phyloP scores from a whole-genome alignment of 2,329 filamentous ascomycete genomes.

The Neonectria faginata region DNA sequence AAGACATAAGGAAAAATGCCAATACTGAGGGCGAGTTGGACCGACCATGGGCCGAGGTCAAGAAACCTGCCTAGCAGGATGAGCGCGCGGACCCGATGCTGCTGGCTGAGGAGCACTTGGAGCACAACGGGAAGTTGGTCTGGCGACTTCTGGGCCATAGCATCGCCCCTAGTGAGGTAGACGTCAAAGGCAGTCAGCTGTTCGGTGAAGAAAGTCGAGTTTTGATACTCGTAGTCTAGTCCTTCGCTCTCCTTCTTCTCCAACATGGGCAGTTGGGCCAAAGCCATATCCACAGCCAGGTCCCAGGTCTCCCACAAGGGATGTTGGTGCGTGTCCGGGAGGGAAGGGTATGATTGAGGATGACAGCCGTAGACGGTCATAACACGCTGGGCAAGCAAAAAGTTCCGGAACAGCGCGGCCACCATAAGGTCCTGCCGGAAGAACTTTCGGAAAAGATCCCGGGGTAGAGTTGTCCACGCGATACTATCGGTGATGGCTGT shows the following conservation, averaged over 20 bases:
- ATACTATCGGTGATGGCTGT: constrained; percentile 99
- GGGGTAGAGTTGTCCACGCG: constrained; percentile 94
- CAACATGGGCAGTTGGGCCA: constrained; percentile 87
- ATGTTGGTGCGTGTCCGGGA: constrained; percentile 96
- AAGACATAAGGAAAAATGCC: constrained; percentile 99
- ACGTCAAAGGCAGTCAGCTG: constrained; percentile 98
- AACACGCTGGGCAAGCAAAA: constrained; percentile 91
- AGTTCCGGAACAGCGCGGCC: constrained; percentile 96
- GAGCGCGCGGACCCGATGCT: constrained; percentile 89
- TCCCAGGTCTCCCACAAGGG: constrained; percentile 98
- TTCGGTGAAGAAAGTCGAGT: constrained; percentile 96
- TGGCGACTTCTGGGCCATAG: constrained; percentile 85
- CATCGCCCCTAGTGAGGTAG: constrained; percentile 84
- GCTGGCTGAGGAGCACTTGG: constrained; percentile 94
- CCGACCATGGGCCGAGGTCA: constrained; percentile 96
- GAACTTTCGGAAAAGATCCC: constrained; percentile 93
- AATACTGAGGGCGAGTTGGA: constrained; percentile 97
- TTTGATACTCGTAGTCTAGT: constrained; percentile 89
- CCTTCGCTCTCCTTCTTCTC: constrained; percentile 81
- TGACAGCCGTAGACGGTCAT: constrained; percentile 98
- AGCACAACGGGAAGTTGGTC: constrained; percentile 97
- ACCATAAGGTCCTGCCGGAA: constrained; percentile 99
- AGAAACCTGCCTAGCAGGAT: constrained; percentile 94
- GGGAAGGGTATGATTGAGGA: constrained; percentile 87
- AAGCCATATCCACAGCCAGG: constrained; percentile 92